phyloP scores from a whole-genome alignment of 306 rosid species.

The Ceratonia siliqua region DNA sequence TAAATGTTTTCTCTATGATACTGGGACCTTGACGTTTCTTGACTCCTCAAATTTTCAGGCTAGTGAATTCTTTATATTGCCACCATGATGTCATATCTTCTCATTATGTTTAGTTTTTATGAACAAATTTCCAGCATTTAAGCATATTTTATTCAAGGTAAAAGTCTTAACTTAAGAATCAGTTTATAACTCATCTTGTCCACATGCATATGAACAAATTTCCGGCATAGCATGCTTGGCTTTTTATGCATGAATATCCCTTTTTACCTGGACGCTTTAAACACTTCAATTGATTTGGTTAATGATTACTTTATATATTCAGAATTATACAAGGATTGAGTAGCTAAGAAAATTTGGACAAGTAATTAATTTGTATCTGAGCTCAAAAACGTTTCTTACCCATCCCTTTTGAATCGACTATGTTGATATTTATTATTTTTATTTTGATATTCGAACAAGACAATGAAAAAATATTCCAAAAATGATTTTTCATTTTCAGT shows the following conservation, averaged over 20 bases:
- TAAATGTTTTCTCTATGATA: slow-evolving; percentile 87
- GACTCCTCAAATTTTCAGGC: slow-evolving; percentile 86
- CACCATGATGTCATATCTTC: not conserved
- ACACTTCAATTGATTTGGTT: not conserved
- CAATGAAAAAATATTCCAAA: not conserved
- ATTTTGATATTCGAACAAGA: not conserved
- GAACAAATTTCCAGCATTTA: not conserved
- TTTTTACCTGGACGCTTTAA: not conserved
- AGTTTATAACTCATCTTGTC: not conserved
- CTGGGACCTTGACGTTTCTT: slow-evolving; percentile 77
- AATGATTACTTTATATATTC: not conserved
- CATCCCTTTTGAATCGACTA: not conserved
- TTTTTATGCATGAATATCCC: not conserved
- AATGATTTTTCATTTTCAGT: not conserved
- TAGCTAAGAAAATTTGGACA: not conserved
- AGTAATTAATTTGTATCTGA: not conserved
- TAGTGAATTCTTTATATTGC: slow-evolving; percentile 29
- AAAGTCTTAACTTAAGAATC: not conserved
- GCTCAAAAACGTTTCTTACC: not conserved
- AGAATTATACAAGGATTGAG: not conserved
- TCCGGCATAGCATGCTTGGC: not conserved
- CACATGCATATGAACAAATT: no score
- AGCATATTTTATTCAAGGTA: not conserved
- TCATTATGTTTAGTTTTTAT: not conserved
- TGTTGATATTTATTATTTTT: no score